Base-by-base conservation (phyloP, 75 land plant genomes). In the Selaginella moellendorffii region DNA sequence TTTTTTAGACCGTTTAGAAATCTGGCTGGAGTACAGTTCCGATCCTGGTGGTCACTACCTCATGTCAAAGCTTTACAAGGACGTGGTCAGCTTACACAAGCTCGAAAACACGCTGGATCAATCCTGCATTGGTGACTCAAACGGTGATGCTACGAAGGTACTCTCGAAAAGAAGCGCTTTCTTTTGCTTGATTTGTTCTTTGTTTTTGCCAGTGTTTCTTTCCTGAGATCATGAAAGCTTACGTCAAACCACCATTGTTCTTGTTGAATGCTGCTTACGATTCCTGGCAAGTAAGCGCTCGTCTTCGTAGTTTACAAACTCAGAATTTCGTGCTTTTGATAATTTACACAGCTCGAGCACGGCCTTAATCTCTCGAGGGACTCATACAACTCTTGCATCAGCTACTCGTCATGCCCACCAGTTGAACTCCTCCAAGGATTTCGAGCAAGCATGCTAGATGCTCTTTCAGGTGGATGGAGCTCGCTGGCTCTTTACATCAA, bases 401-500 rank as follows among this genome's bases (percentile, higher is more conserved):
- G 14, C 14, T 36, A 36, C 14, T 5, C 46, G 5, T 36, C 46
- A n/a, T 36, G 46, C 14, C 46, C 46, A 14, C 10, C 10, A 36
- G 10, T 36, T 5, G 46, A 36, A 36, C 10, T 36, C 14, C 5
- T 36, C 5, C 46, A 36, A 14, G 46, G 46, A 36, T 36, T 36
- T 36, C 46, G 46, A 5, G 14, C 5, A 36, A 36, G 14, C 14
- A 36, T 36, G 46, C 5, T 36, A 5, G 10, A 36, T 5, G 46
- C 46, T 36, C 14, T n/a, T n/a, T n/a, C n/a, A 36, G 14, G 14
- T 5, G 5, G 14, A 5, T 5, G 46, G 14, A 36, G 46, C 14
- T 36, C 46, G 5, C 14, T 14, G 2, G 92, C 87, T 52, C 54
- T 81, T 63, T 87, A 79, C 63, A 66, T 87, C 54, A 80, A 84